Base-by-base conservation (phyloP, 2,329 filamentous ascomycete species). In the Ophiocordyceps unilateralis region DNA sequence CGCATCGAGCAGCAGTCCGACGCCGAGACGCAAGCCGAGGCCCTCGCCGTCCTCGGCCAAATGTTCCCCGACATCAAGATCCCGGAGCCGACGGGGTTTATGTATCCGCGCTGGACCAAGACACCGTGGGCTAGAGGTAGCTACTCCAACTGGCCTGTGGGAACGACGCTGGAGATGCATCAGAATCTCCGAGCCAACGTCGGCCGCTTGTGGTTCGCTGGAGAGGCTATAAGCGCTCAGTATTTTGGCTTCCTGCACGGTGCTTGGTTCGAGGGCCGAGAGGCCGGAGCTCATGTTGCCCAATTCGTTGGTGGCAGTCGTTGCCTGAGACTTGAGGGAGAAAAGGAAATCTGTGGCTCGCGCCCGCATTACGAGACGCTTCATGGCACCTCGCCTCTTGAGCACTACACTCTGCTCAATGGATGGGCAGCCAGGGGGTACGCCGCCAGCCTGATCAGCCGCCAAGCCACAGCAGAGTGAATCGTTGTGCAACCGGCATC, bases 171-270 rank as follows among this genome's bases (percentile, higher is more conserved):
- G 0, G 72, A 81, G 51, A 73, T 68, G 60, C 78, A 83, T 49
- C 72, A 82, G 53, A 82, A 83, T 48, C 62, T 83, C 11, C 69
- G 78, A 1, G 74, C 77, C n/a, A 81, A 80, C 46, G 58, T 78
- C 0, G 67, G 67, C 9, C 58, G 74, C 1, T 54, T 83, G 3
- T 81, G 69, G 62, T 83, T 80, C 47, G 76, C 78, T 0, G 78
- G 78, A 0, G 78, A 83, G 53, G 72, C 71, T 2, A 79, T 69
- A 1, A 77, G 70, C 37, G 66, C 74, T 0, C 65, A 74, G 49
- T 81, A 78, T 54, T 83, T 70, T 55, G 78, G 78, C 0, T 82
- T 77, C 56, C 49, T 82, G 52, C 78, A 82, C 23, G 75, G 74
- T 0, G 72, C 74, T 0, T 78, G 65, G 58, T 74, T 65, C 32